Evolutionary conservation across 306 rosid species (phyloP).

Genomic region (Betula pendula): DNA sequence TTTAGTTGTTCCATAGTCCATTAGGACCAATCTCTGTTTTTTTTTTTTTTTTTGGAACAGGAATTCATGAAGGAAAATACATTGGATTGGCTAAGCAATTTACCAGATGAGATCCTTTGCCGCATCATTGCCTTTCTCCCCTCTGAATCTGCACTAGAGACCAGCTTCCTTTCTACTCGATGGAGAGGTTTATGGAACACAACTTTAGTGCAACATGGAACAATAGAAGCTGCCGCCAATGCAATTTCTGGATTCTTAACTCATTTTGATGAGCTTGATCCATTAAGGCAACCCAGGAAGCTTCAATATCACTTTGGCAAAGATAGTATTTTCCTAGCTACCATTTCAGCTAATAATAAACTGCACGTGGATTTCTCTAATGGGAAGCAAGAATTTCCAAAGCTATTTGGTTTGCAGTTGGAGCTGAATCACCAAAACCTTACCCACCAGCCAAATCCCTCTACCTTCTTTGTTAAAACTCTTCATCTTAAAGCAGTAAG

Average conservation of each 20-base stretch:
- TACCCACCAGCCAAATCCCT: constrained; percentile 27
- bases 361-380: constrained; percentile 57
- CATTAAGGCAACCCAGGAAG: constrained; percentile 56
- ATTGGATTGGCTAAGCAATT: constrained; percentile 23
- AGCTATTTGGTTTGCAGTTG: constrained; percentile 43
- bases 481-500: constrained; percentile 63
- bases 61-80: constrained; percentile 5
- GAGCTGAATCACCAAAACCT: constrained; percentile 30
- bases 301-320: constrained; percentile 49
- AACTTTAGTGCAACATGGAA: constrained; percentile 37
- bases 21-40: not conserved
- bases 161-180: constrained; percentile 55
- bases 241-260: constrained; percentile 39
- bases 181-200: constrained; percentile 74
- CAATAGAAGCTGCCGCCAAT: constrained; percentile 28
- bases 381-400: constrained; percentile 34
- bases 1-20: not conserved
- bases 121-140: constrained; percentile 64
- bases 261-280: constrained; percentile 45
- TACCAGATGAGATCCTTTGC: constrained; percentile 54
- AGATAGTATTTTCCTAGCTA: constrained; percentile 40
- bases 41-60: not conserved
- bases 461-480: constrained; percentile 52
- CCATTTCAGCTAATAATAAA: constrained; percentile 50
- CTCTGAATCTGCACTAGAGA: constrained; percentile 58